Evolutionary conservation across 768 basidiomycete genomes (phyloP), one percentile per base, ranked within the genome.

Genomic region (Lyophyllum shimeji): DNA sequence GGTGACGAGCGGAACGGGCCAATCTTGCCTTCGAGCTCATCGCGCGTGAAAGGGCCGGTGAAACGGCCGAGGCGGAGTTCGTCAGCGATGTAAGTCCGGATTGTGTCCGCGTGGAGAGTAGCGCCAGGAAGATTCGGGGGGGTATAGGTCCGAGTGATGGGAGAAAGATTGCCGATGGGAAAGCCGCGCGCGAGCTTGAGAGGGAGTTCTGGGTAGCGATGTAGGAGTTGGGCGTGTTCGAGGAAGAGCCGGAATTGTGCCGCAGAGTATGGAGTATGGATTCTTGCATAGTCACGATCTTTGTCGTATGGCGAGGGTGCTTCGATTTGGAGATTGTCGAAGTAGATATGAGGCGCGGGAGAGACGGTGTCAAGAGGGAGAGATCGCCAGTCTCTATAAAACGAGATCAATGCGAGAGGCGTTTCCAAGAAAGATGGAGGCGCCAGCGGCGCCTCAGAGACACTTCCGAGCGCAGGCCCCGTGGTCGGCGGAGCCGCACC

Each of bases 401-500:
- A 17, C 33, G 25, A 31, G 27, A 45, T 54, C 53, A 46, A 33
- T 46, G 53, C 45, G 23, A 47, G 53, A 46, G 53, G 53, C 29
- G 45, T 12, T 46, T 54, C 53, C 53, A 54, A 54, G 53, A 54
- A 46, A 46, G 31, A 12, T 18, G 34, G 33, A 18, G 53, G 29
- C 29, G 20, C 8, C 15, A 24, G 3, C 31, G 33, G 21, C 45
- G 24, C 53, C 44, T 46, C 31, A 23, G 15, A 20, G 23, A 17
- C 62, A 61, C n/a, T 47, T 46, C 25, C 62, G 47, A 15, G 64
- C 61, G 42, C 52, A 59, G 20, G 68, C 64, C 13, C 53, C 31
- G 53, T 70, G 67, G 21, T 52, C 50, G 20, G 53, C 29, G 12
- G 52, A 56, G 21, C 66, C 65, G 44, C 69, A 70, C 55, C 65